Evolutionary conservation across 257 asterid genomes (phyloP).

Genomic region (Henckelia pumila): DNA sequence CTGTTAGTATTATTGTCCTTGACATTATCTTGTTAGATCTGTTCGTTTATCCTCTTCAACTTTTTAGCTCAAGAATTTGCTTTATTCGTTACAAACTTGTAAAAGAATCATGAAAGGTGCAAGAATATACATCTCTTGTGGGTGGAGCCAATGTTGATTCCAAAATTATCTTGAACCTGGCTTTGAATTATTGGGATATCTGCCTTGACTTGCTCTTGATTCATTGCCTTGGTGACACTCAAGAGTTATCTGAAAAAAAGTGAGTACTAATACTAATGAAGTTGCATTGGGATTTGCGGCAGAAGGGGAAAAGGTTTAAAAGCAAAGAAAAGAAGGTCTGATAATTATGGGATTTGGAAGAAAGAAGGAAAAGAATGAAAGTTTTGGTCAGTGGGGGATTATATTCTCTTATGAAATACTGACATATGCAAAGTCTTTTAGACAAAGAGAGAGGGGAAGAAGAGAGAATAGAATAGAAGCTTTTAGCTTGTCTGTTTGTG

Average conservation of each 20-base stretch:
- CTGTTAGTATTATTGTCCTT: background rate
- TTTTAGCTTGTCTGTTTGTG: conserved; percentile 62
- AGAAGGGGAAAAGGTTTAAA: conserved; percentile 43
- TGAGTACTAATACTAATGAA: conserved; percentile 27
- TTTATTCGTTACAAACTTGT: conserved; percentile 31
- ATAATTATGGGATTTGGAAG: conserved; percentile 48
- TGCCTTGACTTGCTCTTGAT: conserved; percentile 29
- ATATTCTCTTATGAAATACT: conserved; percentile 57
- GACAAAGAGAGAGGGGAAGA: conserved; percentile 7
- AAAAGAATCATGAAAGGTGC: conserved; percentile 31
- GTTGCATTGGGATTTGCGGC: conserved; percentile 57
- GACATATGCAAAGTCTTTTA: conserved; percentile 39
- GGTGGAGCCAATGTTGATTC: conserved; percentile 36
- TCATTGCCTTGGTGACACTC: conserved; percentile 48
- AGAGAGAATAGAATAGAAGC: conserved; percentile 45
- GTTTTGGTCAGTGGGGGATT: conserved; percentile 46
- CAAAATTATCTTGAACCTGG: conserved; percentile 26
- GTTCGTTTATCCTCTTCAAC: conserved; percentile 13
- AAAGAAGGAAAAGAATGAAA: conserved; percentile 54
- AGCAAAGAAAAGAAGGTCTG: conserved; percentile 54
- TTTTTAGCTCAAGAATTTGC: conserved; percentile 25
- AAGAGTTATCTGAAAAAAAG: conserved; percentile 35
- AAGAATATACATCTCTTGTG: conserved; percentile 36
- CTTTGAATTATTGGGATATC: conserved; percentile 15
- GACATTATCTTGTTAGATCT: background rate